Percentiles rank a stretch among this genome's conserved stretches.
Evolutionary conservation across 2,329 filamentous ascomycete genomes (phyloP).

Genomic region (Colletotrichum plurivorum): DNA sequence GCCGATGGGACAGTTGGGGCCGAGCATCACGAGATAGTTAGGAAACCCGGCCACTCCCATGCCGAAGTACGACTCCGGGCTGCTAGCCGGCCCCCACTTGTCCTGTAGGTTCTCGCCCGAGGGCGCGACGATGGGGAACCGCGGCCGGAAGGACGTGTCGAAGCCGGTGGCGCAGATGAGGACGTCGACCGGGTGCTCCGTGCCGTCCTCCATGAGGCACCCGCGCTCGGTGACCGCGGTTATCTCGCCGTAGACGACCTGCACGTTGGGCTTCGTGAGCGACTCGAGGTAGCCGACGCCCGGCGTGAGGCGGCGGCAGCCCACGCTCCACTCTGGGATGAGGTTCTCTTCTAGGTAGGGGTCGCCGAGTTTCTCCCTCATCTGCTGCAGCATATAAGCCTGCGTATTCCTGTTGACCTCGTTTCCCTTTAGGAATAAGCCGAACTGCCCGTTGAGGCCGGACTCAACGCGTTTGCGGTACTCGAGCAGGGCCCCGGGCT

Average conservation of each 20-base stretch:
- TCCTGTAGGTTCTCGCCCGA: conserved; percentile 48
- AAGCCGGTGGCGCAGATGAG: conserved; percentile 47
- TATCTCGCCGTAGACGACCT: conserved; percentile 56
- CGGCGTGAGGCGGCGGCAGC: conserved; percentile 44
- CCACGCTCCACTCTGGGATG: conserved; percentile 42
- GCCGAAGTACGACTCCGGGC: conserved; percentile 50
- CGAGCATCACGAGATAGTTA: conserved; percentile 53
- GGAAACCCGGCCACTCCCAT: conserved; percentile 46
- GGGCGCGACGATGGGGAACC: conserved; percentile 62
- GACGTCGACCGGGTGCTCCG: conserved; percentile 44
- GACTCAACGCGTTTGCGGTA: conserved; percentile 61
- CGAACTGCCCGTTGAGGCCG: conserved; percentile 61
- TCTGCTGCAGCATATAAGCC: conserved; percentile 55
- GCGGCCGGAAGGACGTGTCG: conserved; percentile 46
- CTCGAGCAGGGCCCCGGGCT: conserved; percentile 53
- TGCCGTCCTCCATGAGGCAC: conserved; percentile 46
- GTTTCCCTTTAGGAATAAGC: conserved; percentile 60
- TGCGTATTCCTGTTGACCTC: conserved; percentile 56
- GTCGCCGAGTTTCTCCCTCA: conserved; percentile 54
- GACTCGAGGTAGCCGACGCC: conserved; percentile 46
- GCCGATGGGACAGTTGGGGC: conserved; percentile 56
- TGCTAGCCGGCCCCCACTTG: conserved; percentile 43
- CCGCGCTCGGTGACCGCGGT: conserved; percentile 47
- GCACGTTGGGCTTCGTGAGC: conserved; percentile 41
- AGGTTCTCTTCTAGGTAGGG: conserved; percentile 44